These are phyloP conservation scores for Flaveria linearis DNA, from an alignment of 129 eudicot species.

Conservation along the genomic window DNA sequence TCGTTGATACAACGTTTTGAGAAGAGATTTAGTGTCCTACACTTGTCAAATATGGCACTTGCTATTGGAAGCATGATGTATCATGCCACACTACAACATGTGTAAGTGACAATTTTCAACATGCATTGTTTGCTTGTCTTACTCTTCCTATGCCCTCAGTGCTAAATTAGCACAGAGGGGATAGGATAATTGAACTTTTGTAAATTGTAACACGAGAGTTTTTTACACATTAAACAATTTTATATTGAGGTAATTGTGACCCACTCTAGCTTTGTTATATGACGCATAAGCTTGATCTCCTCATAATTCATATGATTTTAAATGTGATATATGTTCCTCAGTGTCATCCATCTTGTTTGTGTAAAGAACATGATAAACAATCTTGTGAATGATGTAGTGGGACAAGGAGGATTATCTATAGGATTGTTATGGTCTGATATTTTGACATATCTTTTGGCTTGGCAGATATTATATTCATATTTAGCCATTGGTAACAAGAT, in stretches of 20 bases:
- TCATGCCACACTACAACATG: conserved; percentile 54
- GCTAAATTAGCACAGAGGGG: neutral
- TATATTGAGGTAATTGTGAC: neutral
- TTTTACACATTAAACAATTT: neutral
- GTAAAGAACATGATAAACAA: neutral
- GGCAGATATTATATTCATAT: neutral
- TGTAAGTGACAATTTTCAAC: conserved; percentile 41
- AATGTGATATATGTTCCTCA: neutral
- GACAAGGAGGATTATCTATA: neutral
- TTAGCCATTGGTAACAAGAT: neutral
- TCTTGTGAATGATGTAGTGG: neutral
- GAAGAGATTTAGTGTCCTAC: conserved; percentile 57
- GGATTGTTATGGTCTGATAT: neutral
- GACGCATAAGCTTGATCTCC: neutral
- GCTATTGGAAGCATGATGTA: conserved; percentile 60
- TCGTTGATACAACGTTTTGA: conserved; percentile 52
- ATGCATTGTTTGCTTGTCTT: neutral
- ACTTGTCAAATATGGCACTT: conserved; percentile 57
- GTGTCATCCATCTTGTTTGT: neutral
- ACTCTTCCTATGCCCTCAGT: neutral
- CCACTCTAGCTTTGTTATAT: neutral
- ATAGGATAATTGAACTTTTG: neutral
- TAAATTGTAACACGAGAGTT: neutral
- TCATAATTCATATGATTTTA: neutral
- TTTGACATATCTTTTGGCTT: neutral